A percentile compares a stretch with the other conserved stretches of the same genome.
Evolutionary conservation across 1,284 basidiomycete species (phyloP).

Genomic region (Malassezia yamatoensis): DNA sequence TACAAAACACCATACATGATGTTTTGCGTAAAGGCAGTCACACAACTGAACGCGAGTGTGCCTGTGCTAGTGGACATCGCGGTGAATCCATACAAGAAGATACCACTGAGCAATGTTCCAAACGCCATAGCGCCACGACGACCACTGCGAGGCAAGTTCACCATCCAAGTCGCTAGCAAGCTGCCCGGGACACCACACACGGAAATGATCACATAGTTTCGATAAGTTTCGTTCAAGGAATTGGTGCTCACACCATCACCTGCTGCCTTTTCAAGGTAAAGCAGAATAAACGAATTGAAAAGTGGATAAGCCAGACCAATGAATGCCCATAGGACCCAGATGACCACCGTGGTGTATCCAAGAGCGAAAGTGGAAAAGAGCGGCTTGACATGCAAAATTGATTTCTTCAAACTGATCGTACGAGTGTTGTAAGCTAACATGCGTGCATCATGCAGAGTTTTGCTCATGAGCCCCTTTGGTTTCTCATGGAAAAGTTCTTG

Average conservation of each 20-base stretch:
- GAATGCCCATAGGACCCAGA: constrained; percentile 41
- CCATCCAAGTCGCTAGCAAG: constrained; percentile 41
- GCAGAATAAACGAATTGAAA: constrained; percentile 45
- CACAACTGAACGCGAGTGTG: constrained; percentile 38
- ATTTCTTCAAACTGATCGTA: not conserved
- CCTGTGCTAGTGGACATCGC: constrained; percentile 25
- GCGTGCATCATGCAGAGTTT: not conserved
- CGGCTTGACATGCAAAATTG: constrained; percentile 30
- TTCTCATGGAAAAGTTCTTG: constrained; percentile 13
- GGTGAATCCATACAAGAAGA: constrained; percentile 46
- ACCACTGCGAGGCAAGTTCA: constrained; percentile 41
- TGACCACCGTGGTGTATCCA: constrained; percentile 33
- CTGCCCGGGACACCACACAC: constrained; percentile 45
- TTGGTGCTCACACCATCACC: constrained; percentile 13
- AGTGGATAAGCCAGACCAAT: constrained; percentile 47
- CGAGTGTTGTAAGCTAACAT: not conserved
- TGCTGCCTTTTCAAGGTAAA: constrained; percentile 26
- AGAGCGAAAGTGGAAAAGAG: constrained; percentile 34
- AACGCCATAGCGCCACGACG: constrained; percentile 44
- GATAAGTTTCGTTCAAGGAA: constrained; percentile 20
- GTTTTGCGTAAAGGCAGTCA: constrained; percentile 32
- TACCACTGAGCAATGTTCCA: constrained; percentile 40
- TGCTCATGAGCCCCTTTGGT: not conserved
- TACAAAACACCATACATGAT: constrained; percentile 40
- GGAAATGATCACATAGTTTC: constrained; percentile 45